Base-by-base conservation (phyloP, 2,329 filamentous ascomycete species). In the Epichloe brachyelytri region DNA sequence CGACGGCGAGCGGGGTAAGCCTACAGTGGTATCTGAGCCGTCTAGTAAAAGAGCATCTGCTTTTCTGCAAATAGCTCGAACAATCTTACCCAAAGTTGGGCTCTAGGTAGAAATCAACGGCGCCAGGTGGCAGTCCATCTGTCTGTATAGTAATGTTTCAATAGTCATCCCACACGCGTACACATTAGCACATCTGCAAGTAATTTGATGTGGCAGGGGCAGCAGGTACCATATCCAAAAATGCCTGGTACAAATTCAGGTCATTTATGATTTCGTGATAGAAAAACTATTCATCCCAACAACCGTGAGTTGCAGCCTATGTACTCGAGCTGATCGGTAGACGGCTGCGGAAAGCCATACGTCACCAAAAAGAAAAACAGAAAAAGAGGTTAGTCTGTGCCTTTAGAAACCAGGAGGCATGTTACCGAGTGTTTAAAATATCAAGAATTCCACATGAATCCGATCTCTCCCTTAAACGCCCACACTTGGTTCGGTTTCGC, bases 1-100 rank as follows among this genome's bases (percentile, higher is more conserved):
- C 51, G 88, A 96, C 66, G 88, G 87, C 1, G 88, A 95, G 66
- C 73, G 78, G 19, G 93, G 93, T 1, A 88, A 85, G 65, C 93
- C 93, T 4, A 96, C 90, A 1, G 86, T 97, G 0, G 88, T 95
- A 2, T 79, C 88, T 1, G 88, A 95, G 65, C 88, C 91, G 7
- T 75, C 81, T 1, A 89, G 88, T 58, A 75, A 79, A 34, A 79
- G 87, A 58, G 84, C 86, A 0, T 70, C 74, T 49, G 80, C 82
- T 1, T 98, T 96, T 63, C 68, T 83, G 52, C 71, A 74, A 17
- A 82, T 95, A 63, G 87, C 87, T 1, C 71, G 76, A 51, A 65
- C 69, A 26, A 70, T 85, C 33, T 70, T 65, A 14, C 61, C 56
- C 1, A 77, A 73, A 59, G 70, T 81, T 54, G 59, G 59, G 34